Evolutionary conservation across 257 asterid species (phyloP), one percentile per base, ranked within the genome.

Genomic region (Penstemon newberryi): DNA sequence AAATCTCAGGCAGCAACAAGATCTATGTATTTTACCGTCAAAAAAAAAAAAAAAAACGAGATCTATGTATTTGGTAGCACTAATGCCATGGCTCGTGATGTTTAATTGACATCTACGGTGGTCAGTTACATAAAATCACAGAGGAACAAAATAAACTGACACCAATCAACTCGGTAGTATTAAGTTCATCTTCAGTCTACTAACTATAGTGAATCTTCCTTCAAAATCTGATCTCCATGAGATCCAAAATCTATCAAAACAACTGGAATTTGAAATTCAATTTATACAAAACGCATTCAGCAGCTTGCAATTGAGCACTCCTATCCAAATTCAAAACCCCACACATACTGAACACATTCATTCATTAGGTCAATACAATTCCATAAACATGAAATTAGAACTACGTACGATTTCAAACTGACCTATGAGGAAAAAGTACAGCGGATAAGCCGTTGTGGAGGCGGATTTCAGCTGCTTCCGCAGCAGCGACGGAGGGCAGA

Each of bases 401-500:
- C 33, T 25, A 25, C 33, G 2, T 25, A 25, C 33, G 33, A 25
- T 25, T 25, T 25, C 33, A 50, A 70, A 63, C 86, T 61, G 6
- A 91, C 99, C 97, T 91, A 65, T 94, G 96, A 46, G 97, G 99
- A 37, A 87, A 91, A 56, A 93, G 98, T 65, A 74, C 47, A 73
- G 88, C 98, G 5, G 85, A 72, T 11, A 78, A 75, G 44, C 94
- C 97, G 60, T 79, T 94, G 65, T 87, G 91, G 37, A 94, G 91
- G 46, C 86, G 94, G 95, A 91, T 91, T 96, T 87, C 95, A 75
- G 96, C 93, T 5, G 96, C 79, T 83, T 87, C 96, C 55, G 96
- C 93, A 3, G 97, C 91, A 4, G 89, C 79, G 18, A 87, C 89
- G 3, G 97, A 89, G 2, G 97, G 95, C 56, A 94, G 86, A 73